These are phyloP conservation scores for Crithidia bombi DNA, from an alignment of 208 protist species.

Conservation along the genomic window DNA sequence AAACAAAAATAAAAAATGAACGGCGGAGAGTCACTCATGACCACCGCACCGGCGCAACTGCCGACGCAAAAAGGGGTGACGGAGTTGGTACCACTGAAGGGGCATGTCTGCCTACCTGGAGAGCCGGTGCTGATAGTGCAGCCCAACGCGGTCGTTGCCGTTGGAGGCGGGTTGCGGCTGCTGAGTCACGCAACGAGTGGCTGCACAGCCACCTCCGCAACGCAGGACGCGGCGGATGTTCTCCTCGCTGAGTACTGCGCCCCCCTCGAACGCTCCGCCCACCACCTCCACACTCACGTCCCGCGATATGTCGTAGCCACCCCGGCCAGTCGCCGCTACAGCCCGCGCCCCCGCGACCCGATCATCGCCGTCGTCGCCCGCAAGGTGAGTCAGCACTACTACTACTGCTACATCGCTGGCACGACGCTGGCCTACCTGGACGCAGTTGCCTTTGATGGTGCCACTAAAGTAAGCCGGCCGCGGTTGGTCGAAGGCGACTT, in stretches of 20 bases:
- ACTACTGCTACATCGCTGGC: slow-evolving; percentile 71
- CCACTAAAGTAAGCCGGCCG: slow-evolving; percentile 80
- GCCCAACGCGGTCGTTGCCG: slow-evolving; percentile 50
- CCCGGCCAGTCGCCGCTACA: slow-evolving; percentile 69
- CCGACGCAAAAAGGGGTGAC: slow-evolving; percentile 25
- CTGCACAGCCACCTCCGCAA: not conserved
- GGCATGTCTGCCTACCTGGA: slow-evolving; percentile 81
- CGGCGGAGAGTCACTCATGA: not conserved
- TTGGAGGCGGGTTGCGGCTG: slow-evolving; percentile 69
- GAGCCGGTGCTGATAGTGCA: slow-evolving; percentile 70
- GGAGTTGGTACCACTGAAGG: slow-evolving; percentile 55
- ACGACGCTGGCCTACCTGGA: slow-evolving; percentile 60
- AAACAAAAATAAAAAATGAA: not conserved
- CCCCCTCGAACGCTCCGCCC: slow-evolving; percentile 35
- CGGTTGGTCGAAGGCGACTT: slow-evolving; percentile 74
- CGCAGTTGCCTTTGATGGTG: slow-evolving; percentile 82
- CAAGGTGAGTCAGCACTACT: slow-evolving; percentile 56
- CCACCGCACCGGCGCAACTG: not conserved
- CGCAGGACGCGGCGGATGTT: slow-evolving; percentile 23
- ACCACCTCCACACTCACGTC: slow-evolving; percentile 34
- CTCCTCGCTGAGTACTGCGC: slow-evolving; percentile 71
- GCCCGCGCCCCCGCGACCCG: slow-evolving; percentile 55
- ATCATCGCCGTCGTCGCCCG: slow-evolving; percentile 71
- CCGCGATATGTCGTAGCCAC: slow-evolving; percentile 54
- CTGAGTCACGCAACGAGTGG: slow-evolving; percentile 19